Percentiles rank a stretch among this genome's conserved stretches.
These are phyloP conservation scores for Blastosporella zonata DNA, from an alignment of 1,284 basidiomycete species.

Conservation along the genomic window DNA sequence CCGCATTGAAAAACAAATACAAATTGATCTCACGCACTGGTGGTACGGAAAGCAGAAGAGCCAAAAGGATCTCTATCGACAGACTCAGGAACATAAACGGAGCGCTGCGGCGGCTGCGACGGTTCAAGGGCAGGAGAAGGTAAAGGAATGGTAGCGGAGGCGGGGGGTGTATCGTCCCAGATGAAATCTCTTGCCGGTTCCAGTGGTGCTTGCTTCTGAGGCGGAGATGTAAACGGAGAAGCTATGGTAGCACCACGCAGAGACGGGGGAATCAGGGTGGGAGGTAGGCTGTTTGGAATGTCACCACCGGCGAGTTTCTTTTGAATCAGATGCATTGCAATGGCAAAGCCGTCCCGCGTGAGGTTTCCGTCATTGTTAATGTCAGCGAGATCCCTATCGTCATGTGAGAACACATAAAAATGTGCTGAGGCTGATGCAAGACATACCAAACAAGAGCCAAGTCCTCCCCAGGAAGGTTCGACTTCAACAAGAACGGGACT, in stretches of 20 bases:
- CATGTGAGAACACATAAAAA: constrained; percentile 9
- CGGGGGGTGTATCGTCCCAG: constrained; percentile 65
- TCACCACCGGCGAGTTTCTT: constrained; percentile 83
- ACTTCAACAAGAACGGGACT: constrained; percentile 95
- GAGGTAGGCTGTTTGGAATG: constrained; percentile 72
- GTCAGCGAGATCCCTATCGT: constrained; percentile 89
- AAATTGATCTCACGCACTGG: constrained; percentile 30
- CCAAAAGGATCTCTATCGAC: constrained; percentile 43
- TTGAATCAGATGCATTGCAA: constrained; percentile 95
- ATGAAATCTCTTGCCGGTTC: constrained; percentile 40
- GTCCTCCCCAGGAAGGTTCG: constrained; percentile 79
- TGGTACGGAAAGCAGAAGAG: constrained; percentile 20
- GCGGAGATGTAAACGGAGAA: constrained; percentile 36
- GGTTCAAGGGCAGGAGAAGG: constrained; percentile 34
- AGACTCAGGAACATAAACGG: constrained; percentile 23
- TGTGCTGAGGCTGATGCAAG: neutral
- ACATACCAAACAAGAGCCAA: constrained; percentile 91
- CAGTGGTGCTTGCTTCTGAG: constrained; percentile 30
- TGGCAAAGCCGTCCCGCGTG: constrained; percentile 91
- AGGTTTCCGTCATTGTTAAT: constrained; percentile 87
- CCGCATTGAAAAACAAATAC: constrained; percentile 11
- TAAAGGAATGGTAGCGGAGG: constrained; percentile 42
- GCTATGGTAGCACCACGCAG: constrained; percentile 45
- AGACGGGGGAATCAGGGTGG: constrained; percentile 78
- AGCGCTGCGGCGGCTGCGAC: constrained; percentile 16